phyloP scores from a whole-genome alignment of 108 stramenopile species.

The Pinguiococcus pyrenoidosus region DNA sequence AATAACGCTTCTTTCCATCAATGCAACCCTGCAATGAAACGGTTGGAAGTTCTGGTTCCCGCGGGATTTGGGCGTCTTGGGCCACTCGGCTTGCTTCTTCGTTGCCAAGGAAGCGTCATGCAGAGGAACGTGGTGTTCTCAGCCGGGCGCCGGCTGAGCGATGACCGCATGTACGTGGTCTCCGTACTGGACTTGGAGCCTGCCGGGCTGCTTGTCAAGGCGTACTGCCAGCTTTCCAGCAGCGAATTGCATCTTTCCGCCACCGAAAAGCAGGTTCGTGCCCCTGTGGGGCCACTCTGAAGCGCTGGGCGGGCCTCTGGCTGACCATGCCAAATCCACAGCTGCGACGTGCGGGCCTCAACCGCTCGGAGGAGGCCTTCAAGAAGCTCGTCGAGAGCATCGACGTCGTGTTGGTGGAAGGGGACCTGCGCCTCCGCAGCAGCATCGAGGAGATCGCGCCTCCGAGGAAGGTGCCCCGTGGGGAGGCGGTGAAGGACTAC shows the following conservation, averaged over 20 bases:
- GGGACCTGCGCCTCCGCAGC: conserved; percentile 9
- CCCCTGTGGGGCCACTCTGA: no score
- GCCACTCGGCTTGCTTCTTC: no score
- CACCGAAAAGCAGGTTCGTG: conserved; percentile 21
- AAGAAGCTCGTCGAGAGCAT: conserved; percentile 17
- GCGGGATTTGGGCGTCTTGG: no score
- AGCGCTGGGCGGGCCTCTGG: background rate
- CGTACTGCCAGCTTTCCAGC: conserved; percentile 15
- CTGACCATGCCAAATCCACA: background rate
- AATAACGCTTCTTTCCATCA: no score
- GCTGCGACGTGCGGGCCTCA: conserved; percentile 13
- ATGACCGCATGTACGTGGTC: conserved; percentile 20
- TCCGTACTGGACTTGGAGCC: conserved; percentile 20
- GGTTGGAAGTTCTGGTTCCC: no score
- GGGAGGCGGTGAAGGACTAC: conserved; percentile 18
- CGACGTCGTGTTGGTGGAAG: conserved; percentile 1
- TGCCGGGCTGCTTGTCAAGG: conserved; percentile 24
- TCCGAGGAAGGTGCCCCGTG: conserved; percentile 17
- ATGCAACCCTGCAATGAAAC: no score
- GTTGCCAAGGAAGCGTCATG: no score
- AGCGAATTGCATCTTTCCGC: conserved; percentile 13
- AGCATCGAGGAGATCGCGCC: conserved; percentile 14
- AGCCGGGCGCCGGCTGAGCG: conserved; percentile 15
- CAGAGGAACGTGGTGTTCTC: no score
- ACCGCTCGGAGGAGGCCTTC: conserved; percentile 6